Evolutionary conservation across 768 basidiomycete genomes (phyloP).

Genomic region (Suillus lakei): DNA sequence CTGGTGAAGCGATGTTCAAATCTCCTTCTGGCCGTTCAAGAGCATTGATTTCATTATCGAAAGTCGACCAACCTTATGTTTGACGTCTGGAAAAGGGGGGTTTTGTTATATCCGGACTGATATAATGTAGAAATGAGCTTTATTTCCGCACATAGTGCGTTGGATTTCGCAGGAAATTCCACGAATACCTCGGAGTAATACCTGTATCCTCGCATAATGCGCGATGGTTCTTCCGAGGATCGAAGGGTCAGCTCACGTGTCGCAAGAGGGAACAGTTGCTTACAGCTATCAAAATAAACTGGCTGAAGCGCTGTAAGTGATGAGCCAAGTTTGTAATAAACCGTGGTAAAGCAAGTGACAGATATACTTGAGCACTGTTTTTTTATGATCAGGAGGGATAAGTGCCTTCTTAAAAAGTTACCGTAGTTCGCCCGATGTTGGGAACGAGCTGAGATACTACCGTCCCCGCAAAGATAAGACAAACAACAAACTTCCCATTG

Average conservation of each 20-base stretch:
- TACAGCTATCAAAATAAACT: not conserved
- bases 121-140: not conserved
- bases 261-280: not conserved
- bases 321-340: not conserved
- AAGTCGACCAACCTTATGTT: not conserved
- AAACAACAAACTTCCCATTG: not conserved
- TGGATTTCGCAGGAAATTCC: not conserved
- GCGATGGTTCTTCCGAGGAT: conserved; percentile 2
- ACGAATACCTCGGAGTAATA: conserved; percentile 1
- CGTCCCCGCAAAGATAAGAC: not conserved
- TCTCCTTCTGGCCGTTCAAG: not conserved
- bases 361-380: not conserved
- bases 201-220: not conserved
- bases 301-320: not conserved
- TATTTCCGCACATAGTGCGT: conserved; percentile 1
- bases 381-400: not conserved
- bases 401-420: not conserved
- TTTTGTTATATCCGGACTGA: not conserved
- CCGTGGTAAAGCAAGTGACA: not conserved
- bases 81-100: not conserved
- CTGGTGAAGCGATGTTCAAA: not conserved
- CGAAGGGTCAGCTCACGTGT: not conserved
- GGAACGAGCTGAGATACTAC: not conserved
- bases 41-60: not conserved
- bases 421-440: not conserved